Percentiles rank a stretch among this genome's conserved stretches.
phyloP scores from a whole-genome alignment of 305 asterid species.

The Solanum hybrid region DNA sequence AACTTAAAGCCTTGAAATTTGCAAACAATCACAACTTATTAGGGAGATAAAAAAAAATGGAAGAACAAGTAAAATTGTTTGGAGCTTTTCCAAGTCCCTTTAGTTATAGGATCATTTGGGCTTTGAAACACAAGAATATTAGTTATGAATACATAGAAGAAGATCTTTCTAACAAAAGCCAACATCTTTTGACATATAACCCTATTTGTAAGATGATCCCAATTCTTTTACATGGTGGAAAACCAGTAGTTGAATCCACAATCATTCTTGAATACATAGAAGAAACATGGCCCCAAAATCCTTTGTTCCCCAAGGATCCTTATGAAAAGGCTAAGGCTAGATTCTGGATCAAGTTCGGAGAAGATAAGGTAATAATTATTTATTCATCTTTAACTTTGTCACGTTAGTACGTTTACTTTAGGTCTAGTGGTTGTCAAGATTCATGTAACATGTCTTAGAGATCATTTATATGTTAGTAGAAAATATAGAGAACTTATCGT shows the following conservation, averaged over 20 bases:
- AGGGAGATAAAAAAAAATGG: neutral
- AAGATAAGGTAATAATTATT: constrained; percentile 8
- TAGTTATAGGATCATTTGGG: constrained; percentile 8
- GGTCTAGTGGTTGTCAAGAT: neutral
- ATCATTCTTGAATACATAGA: constrained; percentile 25
- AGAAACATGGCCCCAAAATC: constrained; percentile 25
- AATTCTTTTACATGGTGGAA: constrained; percentile 15
- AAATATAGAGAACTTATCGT: neutral
- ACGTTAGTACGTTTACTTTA: neutral
- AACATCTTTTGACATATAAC: constrained; percentile 10
- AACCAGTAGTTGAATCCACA: constrained; percentile 16
- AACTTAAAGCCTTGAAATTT: neutral
- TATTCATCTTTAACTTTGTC: neutral
- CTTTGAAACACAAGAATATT: constrained; percentile 13
- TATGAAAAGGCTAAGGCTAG: constrained; percentile 17
- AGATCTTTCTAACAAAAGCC: constrained; percentile 18
- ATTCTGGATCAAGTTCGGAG: constrained; percentile 21
- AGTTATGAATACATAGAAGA: constrained; percentile 15
- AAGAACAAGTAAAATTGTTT: constrained; percentile 1
- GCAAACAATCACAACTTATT: neutral
- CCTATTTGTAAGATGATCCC: constrained; percentile 21
- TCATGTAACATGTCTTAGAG: neutral
- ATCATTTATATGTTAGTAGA: neutral
- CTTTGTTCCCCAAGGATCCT: constrained; percentile 17
- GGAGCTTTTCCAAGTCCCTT: constrained; percentile 17